Conservation (phyloP, 352 stramenopile species). For the Pythium sp. region DNA sequence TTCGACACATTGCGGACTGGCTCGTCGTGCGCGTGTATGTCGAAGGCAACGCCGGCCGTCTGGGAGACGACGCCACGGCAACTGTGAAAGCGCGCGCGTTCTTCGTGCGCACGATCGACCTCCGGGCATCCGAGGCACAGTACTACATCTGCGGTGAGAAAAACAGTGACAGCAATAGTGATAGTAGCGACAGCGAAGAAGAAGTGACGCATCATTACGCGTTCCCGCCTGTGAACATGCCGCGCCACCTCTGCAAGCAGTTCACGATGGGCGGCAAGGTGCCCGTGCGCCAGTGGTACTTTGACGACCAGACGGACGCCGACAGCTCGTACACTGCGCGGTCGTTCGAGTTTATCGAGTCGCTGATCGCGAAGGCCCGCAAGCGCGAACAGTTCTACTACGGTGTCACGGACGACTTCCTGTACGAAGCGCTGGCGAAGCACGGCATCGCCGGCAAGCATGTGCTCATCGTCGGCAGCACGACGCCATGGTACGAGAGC, state of each 20-base stretch:
- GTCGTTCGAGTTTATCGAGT: slow-evolving; percentile 28
- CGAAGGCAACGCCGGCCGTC: slow-evolving; percentile 9
- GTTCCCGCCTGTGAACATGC: slow-evolving; percentile 28
- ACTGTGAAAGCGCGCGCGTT: slow-evolving; percentile 27
- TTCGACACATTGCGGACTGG: slow-evolving; percentile 19
- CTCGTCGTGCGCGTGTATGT: slow-evolving; percentile 37
- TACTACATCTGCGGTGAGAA: slow-evolving; percentile 27
- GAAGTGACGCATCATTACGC: slow-evolving; percentile 4
- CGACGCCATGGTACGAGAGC: slow-evolving; percentile 36
- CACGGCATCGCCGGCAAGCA: slow-evolving; percentile 29
- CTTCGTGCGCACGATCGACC: slow-evolving; percentile 29
- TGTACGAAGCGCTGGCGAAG: slow-evolving; percentile 25
- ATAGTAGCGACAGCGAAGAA: background rate
- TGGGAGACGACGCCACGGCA: background rate
- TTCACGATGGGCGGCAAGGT: slow-evolving; percentile 36
- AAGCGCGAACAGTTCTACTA: slow-evolving; percentile 25
- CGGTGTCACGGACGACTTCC: slow-evolving; percentile 24
- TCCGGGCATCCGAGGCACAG: slow-evolving; percentile 27
- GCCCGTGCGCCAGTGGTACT: slow-evolving; percentile 43
- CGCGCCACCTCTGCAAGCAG: slow-evolving; percentile 24
- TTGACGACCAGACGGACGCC: slow-evolving; percentile 35
- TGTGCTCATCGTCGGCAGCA: slow-evolving; percentile 40
- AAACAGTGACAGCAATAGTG: background rate
- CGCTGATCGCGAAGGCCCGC: slow-evolving; percentile 18
- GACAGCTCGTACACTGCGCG: slow-evolving; percentile 27